A percentile compares a stretch with the other conserved stretches of the same genome.
These are phyloP conservation scores for Cladosporium sp. DNA, from an alignment of 2,329 filamentous ascomycete species.

Conservation along the genomic window DNA sequence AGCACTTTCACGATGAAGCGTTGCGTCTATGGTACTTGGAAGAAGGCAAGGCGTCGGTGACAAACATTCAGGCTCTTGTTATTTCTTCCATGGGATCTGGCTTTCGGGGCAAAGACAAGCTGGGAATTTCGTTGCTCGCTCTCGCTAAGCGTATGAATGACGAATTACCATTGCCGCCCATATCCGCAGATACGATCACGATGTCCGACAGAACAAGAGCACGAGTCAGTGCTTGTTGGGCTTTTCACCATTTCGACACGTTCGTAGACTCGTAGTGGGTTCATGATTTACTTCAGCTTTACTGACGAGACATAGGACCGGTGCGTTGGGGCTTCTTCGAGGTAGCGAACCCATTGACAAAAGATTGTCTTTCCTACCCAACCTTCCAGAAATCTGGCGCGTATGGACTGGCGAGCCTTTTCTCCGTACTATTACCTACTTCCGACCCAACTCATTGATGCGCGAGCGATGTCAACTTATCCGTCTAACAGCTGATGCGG, in stretches of 20 bases:
- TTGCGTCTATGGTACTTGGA: conserved; percentile 4
- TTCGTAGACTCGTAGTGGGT: too few relatives aligned
- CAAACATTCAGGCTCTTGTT: conserved; percentile 2
- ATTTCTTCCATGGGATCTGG: not conserved
- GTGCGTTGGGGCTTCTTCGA: not conserved
- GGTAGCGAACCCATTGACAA: not conserved
- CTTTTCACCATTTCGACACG: not conserved
- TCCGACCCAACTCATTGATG: conserved; percentile 1
- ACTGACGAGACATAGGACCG: not conserved
- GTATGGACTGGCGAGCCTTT: conserved; percentile 7
- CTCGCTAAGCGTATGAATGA: not conserved
- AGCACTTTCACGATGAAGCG: conserved; percentile 4
- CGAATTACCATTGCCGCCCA: not conserved
- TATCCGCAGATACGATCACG: not conserved
- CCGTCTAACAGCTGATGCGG: not conserved
- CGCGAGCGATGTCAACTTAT: not conserved
- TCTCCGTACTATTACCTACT: not conserved
- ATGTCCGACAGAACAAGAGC: not conserved
- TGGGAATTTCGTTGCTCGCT: not conserved
- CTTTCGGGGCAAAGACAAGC: conserved; percentile 3
- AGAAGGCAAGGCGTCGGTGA: not conserved
- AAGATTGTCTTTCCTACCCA: not conserved
- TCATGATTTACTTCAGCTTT: too few relatives aligned
- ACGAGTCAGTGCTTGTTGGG: not conserved
- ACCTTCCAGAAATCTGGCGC: not conserved